Evolutionary conservation across 208 protist genomes (phyloP), one percentile per base, ranked within the genome.

Genomic region (Acanthamoeba lugdunensis): DNA sequence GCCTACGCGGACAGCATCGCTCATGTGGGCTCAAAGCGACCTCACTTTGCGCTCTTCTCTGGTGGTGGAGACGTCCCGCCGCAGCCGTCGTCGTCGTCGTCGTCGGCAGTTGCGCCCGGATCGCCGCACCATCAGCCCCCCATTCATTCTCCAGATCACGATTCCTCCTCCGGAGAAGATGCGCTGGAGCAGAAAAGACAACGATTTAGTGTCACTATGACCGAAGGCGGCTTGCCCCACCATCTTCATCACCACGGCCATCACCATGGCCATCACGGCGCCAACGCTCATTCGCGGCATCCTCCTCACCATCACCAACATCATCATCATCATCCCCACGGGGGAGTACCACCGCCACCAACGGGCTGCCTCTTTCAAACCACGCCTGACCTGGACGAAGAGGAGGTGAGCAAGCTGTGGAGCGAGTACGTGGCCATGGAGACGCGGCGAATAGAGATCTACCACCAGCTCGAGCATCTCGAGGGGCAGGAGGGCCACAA

Each of bases 381-480:
- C 48, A 0, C 48, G 13, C 48, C 48, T 14, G 48, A 50, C 54
- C 16, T 14, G 45, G 79, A 88, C 4, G 79, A 88, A 88, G 79
- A 33, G 13, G 75, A 56, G 13, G 79, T 88, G 52, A 65, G 14
- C 52, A 58, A 41, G 50, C 79, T 88, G 79, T 88, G 79, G 79
- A 21, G 52, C 50, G 79, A 88, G 50, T 88, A 56, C 50, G 28
- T 88, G 50, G 52, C 50, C 16, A 58, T 88, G 45, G 79, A 63
- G 30, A 13, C 79, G 18, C 79, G 79, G 8, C 50, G 79, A 25
- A 6, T 88, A 11, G 79, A 88, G 52, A 88, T 88, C 23, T 88
- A 88, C 50, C 45, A 88, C 30, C 79, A 88, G 21, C 50, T 88
- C 16, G 50, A 88, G 79, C 79, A 65, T n/a, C 25, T 65, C 8